These are phyloP conservation scores for Cercospora canescens DNA, from an alignment of 2,329 filamentous ascomycete species.

Conservation along the genomic window DNA sequence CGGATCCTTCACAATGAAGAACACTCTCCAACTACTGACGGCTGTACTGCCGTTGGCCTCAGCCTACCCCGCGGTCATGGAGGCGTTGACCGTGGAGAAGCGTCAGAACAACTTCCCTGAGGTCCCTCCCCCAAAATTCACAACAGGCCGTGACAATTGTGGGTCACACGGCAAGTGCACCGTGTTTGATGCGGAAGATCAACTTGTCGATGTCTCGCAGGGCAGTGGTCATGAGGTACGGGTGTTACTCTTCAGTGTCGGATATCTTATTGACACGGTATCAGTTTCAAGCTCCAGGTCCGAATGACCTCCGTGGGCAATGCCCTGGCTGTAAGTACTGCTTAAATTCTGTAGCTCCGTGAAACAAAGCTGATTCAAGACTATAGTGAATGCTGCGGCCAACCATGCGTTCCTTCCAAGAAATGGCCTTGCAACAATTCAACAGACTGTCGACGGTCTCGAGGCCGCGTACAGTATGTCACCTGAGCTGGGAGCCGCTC, in stretches of 20 bases:
- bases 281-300: slow-evolving; percentile 29
- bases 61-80: slow-evolving; percentile 21
- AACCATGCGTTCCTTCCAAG: slow-evolving; percentile 24
- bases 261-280: neutral
- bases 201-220: slow-evolving; percentile 28
- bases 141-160: slow-evolving; percentile 21
- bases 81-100: slow-evolving; percentile 12
- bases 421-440: slow-evolving; percentile 31
- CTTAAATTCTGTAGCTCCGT: neutral
- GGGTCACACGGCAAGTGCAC: slow-evolving; percentile 23
- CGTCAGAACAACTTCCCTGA: slow-evolving; percentile 14
- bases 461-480: slow-evolving; percentile 32
- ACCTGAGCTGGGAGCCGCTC: slow-evolving; percentile 14
- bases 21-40: slow-evolving; percentile 9
- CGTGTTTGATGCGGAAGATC: slow-evolving; percentile 32
- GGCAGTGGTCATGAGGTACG: slow-evolving; percentile 27
- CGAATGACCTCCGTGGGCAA: slow-evolving; percentile 3
- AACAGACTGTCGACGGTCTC: slow-evolving; percentile 22
- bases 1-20: slow-evolving; percentile 10
- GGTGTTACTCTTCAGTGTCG: neutral
- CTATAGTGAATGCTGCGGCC: slow-evolving; percentile 29
- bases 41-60: slow-evolving; percentile 21
- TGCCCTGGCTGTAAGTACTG: neutral
- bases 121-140: slow-evolving; percentile 19
- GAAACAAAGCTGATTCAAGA: slow-evolving; percentile 13